phyloP scores from a whole-genome alignment of 306 rosid species.

The Cercis canadensis region DNA sequence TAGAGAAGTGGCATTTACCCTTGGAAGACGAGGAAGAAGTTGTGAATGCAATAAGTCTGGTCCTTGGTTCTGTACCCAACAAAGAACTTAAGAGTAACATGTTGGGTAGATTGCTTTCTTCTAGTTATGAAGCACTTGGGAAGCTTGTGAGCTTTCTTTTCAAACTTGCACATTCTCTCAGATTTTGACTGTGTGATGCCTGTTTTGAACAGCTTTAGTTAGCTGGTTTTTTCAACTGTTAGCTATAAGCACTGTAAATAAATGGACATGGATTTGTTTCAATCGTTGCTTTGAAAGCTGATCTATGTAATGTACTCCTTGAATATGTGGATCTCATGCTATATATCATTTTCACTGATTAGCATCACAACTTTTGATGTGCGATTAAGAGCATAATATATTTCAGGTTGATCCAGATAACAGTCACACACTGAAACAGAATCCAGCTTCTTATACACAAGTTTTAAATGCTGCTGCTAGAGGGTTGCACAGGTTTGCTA shows the following conservation, averaged over 20 bases:
- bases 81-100: constrained; percentile 81
- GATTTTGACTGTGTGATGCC: constrained; percentile 28
- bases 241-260: constrained; percentile 25
- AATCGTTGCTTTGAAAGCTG: constrained; percentile 19
- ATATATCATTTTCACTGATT: not conserved
- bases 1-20: constrained; percentile 84
- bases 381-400: constrained; percentile 24
- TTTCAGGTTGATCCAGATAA: constrained; percentile 83
- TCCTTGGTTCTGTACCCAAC: constrained; percentile 82
- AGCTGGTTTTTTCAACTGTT: constrained; percentile 33
- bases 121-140: constrained; percentile 88
- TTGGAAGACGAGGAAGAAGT: constrained; percentile 97
- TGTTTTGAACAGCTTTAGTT: constrained; percentile 20
- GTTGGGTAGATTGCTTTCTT: constrained; percentile 83
- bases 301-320: constrained; percentile 14
- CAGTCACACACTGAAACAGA: constrained; percentile 63
- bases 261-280: no score
- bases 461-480: constrained; percentile 75
- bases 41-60: constrained; percentile 77
- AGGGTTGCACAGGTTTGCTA: constrained; percentile 81
- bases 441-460: constrained; percentile 77
- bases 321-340: constrained; percentile 33
- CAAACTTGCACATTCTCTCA: not conserved
- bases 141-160: constrained; percentile 73
- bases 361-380: not conserved